phyloP scores from a whole-genome alignment of 139 green algal genomes.

The Chloropicon primus region DNA sequence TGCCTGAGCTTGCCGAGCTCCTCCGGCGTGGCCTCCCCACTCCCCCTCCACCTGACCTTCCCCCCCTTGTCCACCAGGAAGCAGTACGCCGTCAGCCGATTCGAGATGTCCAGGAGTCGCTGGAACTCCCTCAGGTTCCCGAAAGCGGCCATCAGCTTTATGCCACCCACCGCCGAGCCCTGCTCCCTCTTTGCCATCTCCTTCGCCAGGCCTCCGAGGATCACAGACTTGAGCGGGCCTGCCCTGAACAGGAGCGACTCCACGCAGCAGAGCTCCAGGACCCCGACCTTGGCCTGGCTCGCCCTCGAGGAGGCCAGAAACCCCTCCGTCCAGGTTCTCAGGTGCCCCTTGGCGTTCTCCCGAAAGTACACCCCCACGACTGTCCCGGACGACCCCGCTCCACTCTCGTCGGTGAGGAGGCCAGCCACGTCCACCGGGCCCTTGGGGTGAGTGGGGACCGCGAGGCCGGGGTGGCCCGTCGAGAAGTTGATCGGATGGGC shows the following conservation, averaged over 20 bases:
- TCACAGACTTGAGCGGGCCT: not conserved
- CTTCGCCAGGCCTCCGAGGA: not conserved
- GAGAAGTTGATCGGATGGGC: too few species aligned
- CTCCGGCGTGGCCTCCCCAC: not conserved
- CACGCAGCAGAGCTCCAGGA: not conserved
- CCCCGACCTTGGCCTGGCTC: not conserved
- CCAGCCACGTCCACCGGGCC: too few species aligned
- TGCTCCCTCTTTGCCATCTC: not conserved
- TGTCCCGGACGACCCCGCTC: not conserved
- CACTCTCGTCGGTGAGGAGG: too few species aligned
- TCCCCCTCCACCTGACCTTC: not conserved
- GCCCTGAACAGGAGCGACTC: not conserved
- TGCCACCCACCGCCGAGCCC: not conserved
- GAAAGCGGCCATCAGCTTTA: not conserved
- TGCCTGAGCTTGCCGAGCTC: not conserved
- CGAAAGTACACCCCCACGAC: not conserved
- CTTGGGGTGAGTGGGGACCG: not conserved
- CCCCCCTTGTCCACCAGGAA: not conserved
- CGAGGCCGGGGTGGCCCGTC: too few species aligned
- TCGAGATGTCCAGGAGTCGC: not conserved
- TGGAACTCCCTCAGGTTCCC: not conserved
- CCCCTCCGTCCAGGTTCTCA: not conserved
- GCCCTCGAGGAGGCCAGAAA: not conserved
- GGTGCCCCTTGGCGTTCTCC: not conserved
- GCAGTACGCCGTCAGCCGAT: conserved; percentile 1